Conservation (phyloP, 805 yeast genomes). For the Starmerella apis region DNA sequence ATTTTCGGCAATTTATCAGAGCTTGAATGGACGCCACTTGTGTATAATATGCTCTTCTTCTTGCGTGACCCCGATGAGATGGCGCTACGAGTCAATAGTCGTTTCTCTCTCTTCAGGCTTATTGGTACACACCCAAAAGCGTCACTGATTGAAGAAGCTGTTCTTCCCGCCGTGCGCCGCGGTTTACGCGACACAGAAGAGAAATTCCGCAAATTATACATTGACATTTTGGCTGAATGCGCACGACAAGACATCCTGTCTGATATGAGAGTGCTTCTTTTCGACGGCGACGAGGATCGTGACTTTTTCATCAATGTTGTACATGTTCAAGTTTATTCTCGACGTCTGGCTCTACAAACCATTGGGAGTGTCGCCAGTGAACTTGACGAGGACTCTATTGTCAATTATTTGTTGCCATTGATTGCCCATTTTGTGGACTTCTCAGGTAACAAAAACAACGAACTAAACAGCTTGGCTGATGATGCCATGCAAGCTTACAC, state of each 20-base stretch:
- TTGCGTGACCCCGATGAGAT: conserved; percentile 70
- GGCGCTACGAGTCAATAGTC: conserved; percentile 68
- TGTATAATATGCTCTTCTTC: conserved; percentile 57
- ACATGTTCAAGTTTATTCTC: conserved; percentile 77
- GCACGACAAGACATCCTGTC: conserved; percentile 32
- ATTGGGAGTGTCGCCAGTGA: conserved; percentile 38
- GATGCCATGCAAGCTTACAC: conserved; percentile 53
- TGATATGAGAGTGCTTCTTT: conserved; percentile 40
- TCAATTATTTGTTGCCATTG: conserved; percentile 76
- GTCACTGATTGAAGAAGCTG: conserved; percentile 39
- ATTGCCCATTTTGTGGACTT: conserved; percentile 69
- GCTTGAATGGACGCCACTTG: conserved; percentile 67
- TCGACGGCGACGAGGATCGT: conserved; percentile 67
- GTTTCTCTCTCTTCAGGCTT: conserved; percentile 51
- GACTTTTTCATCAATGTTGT: conserved; percentile 65
- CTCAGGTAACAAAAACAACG: conserved; percentile 28
- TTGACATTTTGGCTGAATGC: conserved; percentile 53
- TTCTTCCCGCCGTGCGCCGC: conserved; percentile 54
- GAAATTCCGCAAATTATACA: conserved; percentile 58
- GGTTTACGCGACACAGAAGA: conserved; percentile 58
- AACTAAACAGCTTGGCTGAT: conserved; percentile 32
- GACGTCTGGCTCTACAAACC: conserved; percentile 71
- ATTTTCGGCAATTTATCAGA: conserved; percentile 38
- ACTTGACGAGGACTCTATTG: conserved; percentile 40
- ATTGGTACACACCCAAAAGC: conserved; percentile 37